A percentile compares a stretch with the other conserved stretches of the same genome.
These are phyloP conservation scores for Xanthoconium stramineum DNA, from an alignment of 768 basidiomycete species.

Conservation along the genomic window DNA sequence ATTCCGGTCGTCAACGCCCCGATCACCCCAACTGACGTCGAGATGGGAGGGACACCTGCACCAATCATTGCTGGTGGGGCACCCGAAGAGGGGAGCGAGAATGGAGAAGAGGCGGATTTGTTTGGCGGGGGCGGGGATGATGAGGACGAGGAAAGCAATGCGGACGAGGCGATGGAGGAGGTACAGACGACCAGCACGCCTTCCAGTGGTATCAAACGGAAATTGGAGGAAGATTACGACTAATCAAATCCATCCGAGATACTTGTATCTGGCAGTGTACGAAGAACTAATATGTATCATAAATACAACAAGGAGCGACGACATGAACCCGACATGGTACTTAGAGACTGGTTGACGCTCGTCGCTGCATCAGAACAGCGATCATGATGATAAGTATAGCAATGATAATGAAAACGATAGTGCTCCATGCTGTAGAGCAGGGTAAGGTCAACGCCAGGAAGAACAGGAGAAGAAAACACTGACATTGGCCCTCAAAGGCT, in stretches of 20 bases:
- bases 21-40: slow-evolving; percentile 62
- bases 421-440: slow-evolving; percentile 35
- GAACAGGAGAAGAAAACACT: slow-evolving; percentile 30
- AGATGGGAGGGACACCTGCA: slow-evolving; percentile 40
- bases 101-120: slow-evolving; percentile 70
- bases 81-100: slow-evolving; percentile 67
- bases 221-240: slow-evolving; percentile 85
- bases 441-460: slow-evolving; percentile 29
- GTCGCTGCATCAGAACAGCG: slow-evolving; percentile 39
- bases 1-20: slow-evolving; percentile 38
- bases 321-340: background rate
- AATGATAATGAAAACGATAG: slow-evolving; percentile 39
- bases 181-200: slow-evolving; percentile 52
- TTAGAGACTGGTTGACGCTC: background rate
- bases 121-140: slow-evolving; percentile 71
- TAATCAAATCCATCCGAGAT: slow-evolving; percentile 26
- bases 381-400: slow-evolving; percentile 42
- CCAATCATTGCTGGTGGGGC: slow-evolving; percentile 34
- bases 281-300: slow-evolving; percentile 28
- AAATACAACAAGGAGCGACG: slow-evolving; percentile 19
- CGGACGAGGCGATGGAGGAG: slow-evolving; percentile 75
- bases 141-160: slow-evolving; percentile 58
- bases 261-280: slow-evolving; percentile 10
- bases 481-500: slow-evolving; percentile 49
- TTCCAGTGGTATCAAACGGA: slow-evolving; percentile 70